phyloP scores from a whole-genome alignment of 163 green algal species.

The Picocystis sp. region DNA sequence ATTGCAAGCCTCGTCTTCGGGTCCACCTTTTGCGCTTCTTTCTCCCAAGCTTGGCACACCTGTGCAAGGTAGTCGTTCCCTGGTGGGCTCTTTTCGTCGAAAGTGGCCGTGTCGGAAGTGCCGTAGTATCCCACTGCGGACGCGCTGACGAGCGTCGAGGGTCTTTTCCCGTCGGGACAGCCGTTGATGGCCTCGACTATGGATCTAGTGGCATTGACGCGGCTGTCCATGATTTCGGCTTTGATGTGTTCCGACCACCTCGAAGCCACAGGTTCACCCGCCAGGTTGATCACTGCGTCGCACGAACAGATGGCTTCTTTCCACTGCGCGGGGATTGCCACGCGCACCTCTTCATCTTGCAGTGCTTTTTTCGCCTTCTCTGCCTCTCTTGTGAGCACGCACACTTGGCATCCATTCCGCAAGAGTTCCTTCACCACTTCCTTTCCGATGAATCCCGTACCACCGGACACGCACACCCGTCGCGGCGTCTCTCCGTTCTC shows the following conservation, averaged over 20 bases:
- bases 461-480: constrained; percentile 22
- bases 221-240: constrained; percentile 57
- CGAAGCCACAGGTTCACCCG: constrained; percentile 27
- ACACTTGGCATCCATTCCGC: constrained; percentile 39
- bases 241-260: constrained; percentile 66
- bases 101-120: constrained; percentile 45
- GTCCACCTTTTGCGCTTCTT: constrained; percentile 26
- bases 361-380: constrained; percentile 42
- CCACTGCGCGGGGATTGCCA: constrained; percentile 38
- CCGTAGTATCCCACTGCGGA: constrained; percentile 71
- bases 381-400: constrained; percentile 50
- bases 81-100: constrained; percentile 44
- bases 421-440: constrained; percentile 47
- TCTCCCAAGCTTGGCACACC: constrained; percentile 68
- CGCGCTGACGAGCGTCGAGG: constrained; percentile 48
- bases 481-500: too few species aligned
- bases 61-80: constrained; percentile 64
- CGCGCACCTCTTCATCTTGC: constrained; percentile 41
- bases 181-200: constrained; percentile 50
- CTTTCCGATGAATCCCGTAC: constrained; percentile 62
- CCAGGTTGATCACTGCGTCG: constrained; percentile 73
- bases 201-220: constrained; percentile 38
- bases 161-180: constrained; percentile 29
- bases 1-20: constrained; percentile 39
- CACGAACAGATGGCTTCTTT: constrained; percentile 32